phyloP scores from a whole-genome alignment of 106 monocot genomes.

The Hemerocallis citrina region DNA sequence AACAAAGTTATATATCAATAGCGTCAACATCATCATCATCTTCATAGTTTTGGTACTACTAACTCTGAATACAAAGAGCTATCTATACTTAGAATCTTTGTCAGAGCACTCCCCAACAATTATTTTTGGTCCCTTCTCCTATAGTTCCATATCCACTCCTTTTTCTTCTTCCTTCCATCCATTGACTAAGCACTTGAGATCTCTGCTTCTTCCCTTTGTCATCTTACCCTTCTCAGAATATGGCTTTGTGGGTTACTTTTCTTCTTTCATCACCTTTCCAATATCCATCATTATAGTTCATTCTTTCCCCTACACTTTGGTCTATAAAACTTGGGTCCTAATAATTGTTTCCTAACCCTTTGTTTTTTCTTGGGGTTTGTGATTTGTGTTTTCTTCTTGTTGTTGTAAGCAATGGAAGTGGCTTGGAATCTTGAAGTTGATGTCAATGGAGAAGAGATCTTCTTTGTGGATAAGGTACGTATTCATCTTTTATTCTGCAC shows the following conservation, averaged over 20 bases:
- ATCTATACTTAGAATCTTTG: conserved; percentile 4
- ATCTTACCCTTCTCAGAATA: conserved; percentile 16
- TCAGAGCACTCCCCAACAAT: conserved; percentile 8
- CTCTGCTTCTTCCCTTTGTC: conserved; percentile 24
- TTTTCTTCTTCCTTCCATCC: background rate
- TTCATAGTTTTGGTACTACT: background rate
- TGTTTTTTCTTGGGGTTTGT: background rate
- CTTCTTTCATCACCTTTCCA: conserved; percentile 12
- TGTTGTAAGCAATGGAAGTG: conserved; percentile 2
- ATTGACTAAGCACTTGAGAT: conserved; percentile 14
- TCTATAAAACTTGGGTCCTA: conserved; percentile 2
- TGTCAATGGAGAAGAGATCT: conserved; percentile 24
- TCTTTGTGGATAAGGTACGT: conserved; percentile 25
- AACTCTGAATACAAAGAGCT: background rate
- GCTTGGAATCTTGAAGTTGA: conserved; percentile 14
- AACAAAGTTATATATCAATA: background rate
- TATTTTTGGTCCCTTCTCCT: conserved; percentile 3
- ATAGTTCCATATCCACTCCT: conserved; percentile 7
- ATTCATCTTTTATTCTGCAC: background rate
- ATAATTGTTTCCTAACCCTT: conserved; percentile 1
- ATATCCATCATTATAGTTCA: conserved; percentile 24
- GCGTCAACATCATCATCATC: background rate
- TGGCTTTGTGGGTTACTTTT: conserved; percentile 26
- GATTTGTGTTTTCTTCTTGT: background rate
- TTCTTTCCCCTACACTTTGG: background rate